phyloP scores from a whole-genome alignment of 805 yeast species.

The Clavispora vitiphila region DNA sequence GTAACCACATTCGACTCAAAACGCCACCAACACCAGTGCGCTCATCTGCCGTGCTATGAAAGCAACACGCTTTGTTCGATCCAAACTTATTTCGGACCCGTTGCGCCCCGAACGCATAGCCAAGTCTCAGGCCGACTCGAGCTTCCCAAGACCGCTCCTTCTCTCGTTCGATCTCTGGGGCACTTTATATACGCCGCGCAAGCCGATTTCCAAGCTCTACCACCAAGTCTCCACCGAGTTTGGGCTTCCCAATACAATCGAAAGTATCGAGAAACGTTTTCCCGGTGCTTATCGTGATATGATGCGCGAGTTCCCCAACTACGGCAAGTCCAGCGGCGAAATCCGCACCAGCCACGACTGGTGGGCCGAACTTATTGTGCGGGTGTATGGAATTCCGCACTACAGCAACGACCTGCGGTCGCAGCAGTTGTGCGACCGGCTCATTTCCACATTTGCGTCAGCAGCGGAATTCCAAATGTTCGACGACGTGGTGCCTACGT shows the following conservation, averaged over 20 bases:
- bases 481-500: constrained; percentile 48
- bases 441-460: constrained; percentile 46
- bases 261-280: constrained; percentile 22
- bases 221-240: constrained; percentile 39
- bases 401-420: constrained; percentile 18
- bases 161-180: constrained; percentile 67
- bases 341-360: constrained; percentile 35
- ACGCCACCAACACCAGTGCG: too few species aligned
- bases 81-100: constrained; percentile 9
- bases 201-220: constrained; percentile 53
- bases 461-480: constrained; percentile 48
- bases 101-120: constrained; percentile 11
- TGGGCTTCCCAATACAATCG: constrained; percentile 33
- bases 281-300: constrained; percentile 32
- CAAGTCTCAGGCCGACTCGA: constrained; percentile 10
- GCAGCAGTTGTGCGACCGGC: constrained; percentile 36
- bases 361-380: constrained; percentile 53
- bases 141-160: constrained; percentile 38
- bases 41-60: too few species aligned
- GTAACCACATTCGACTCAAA: too few species aligned
- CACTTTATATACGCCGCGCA: constrained; percentile 55
- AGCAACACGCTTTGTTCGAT: not conserved
- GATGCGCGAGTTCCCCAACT: constrained; percentile 48
- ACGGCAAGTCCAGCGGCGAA: constrained; percentile 43
- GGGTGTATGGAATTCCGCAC: constrained; percentile 36